Base-by-base conservation (phyloP, 257 asterid species). In the Salvia hispanica region DNA sequence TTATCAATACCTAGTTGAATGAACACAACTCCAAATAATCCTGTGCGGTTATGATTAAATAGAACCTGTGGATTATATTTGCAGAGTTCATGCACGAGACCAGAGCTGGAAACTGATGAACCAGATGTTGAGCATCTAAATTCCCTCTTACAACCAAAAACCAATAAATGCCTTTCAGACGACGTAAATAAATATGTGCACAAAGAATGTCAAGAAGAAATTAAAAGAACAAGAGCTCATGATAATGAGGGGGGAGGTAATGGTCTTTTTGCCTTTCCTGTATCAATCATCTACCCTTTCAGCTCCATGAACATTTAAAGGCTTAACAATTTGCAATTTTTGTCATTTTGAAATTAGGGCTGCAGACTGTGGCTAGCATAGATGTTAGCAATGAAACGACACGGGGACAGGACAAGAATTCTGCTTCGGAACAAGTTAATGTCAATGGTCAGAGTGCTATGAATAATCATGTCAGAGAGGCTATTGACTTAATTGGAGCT, bases 61-160 rank as follows among this genome's bases (percentile, higher is more conserved):
- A 6, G 11, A 74, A 66, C 8, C 25, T 51, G 21, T 42, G 34
- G 31, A 0, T 64, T 73, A 66, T 37, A 16, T 68, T 43, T 74
- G 75, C 82, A 92, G 97, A 92, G 98, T 75, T 92, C 98, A 62
- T 86, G 95, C 79, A 83, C 96, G 16, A 90, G 88, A 76, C 98
- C 97, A 2, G 97, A 83, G 65, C 63, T 82, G 59, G 95, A 90
- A 58, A 67, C 66, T 14, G 90, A 80, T 72, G 84, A 71, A 56
- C 81, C 80, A 48, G 84, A 81, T 61, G 60, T 33, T 6, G 87
- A 81, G 62, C 66, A 73, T 64, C 50, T 25, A 21, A 76, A 62
- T 42, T 81, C 76, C 70, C 64, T 43, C 51, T 54, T 76, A 34
- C 78, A 62, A 59, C 79, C 75, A 8, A 76, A 76, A 69, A 48